Conservation (phyloP, 768 basidiomycete genomes). For the Pulveroboletus frians region DNA sequence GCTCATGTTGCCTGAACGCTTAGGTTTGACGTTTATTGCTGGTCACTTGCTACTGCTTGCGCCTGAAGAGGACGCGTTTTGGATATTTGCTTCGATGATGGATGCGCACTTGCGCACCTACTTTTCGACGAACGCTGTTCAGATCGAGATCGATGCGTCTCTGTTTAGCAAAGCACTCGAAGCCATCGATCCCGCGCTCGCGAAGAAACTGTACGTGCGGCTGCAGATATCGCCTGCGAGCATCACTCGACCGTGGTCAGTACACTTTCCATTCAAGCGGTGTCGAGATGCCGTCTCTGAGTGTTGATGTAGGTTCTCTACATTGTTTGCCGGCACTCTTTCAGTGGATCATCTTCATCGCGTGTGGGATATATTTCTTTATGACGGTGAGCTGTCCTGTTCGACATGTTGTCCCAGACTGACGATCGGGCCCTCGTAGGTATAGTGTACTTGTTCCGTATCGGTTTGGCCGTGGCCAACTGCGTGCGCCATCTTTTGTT, state of each 20-base stretch:
- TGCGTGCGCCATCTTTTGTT: slow-evolving; percentile 58
- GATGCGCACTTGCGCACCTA: slow-evolving; percentile 76
- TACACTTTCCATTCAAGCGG: not conserved
- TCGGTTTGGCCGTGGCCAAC: slow-evolving; percentile 60
- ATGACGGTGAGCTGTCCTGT: slow-evolving; percentile 53
- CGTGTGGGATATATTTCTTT: slow-evolving; percentile 80
- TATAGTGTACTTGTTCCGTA: slow-evolving; percentile 66
- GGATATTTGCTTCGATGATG: slow-evolving; percentile 87
- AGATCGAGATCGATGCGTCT: slow-evolving; percentile 72
- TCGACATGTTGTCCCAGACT: not conserved
- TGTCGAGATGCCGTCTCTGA: not conserved
- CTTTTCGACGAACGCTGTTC: slow-evolving; percentile 54
- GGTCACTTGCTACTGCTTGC: slow-evolving; percentile 69
- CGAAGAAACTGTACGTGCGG: slow-evolving; percentile 63
- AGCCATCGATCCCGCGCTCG: slow-evolving; percentile 48
- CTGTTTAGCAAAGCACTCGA: slow-evolving; percentile 72
- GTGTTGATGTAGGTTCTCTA: slow-evolving; percentile 52
- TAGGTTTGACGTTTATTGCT: slow-evolving; percentile 65
- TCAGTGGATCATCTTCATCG: slow-evolving; percentile 63
- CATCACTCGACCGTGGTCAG: slow-evolving; percentile 63
- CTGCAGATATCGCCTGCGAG: slow-evolving; percentile 52
- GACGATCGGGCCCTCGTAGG: slow-evolving; percentile 38
- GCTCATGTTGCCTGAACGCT: not conserved
- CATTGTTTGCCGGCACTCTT: slow-evolving; percentile 63
- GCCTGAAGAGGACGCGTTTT: slow-evolving; percentile 87